These are phyloP conservation scores for Dactylellina parvicollis DNA, from an alignment of 2,329 filamentous ascomycete genomes.

Conservation along the genomic window DNA sequence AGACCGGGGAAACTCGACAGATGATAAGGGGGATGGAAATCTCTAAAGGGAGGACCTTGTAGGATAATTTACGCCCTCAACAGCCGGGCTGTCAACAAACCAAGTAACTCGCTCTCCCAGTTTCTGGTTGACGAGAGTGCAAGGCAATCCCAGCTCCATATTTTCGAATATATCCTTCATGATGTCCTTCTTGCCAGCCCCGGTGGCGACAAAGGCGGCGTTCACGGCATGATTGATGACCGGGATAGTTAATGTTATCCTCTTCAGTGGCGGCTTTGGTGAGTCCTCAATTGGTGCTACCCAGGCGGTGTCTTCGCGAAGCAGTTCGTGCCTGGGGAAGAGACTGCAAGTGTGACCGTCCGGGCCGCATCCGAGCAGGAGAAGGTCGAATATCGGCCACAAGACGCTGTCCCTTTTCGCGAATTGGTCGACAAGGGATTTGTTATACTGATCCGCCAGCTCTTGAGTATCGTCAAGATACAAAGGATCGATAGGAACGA, in stretches of 20 bases:
- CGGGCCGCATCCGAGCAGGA: conserved; percentile 91
- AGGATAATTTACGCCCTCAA: conserved; percentile 85
- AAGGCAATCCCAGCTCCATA: conserved; percentile 79
- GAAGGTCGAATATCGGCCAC: conserved; percentile 91
- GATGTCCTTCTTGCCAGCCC: conserved; percentile 86
- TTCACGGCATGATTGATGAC: conserved; percentile 87
- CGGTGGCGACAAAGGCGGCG: conserved; percentile 91
- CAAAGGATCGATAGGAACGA: conserved; percentile 66
- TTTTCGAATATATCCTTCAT: conserved; percentile 83
- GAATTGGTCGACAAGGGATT: conserved; percentile 83
- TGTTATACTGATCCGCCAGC: conserved; percentile 91
- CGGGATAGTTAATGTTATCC: conserved; percentile 91
- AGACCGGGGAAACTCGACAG: background rate
- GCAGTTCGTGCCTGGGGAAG: conserved; percentile 87
- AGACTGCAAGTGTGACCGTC: conserved; percentile 97
- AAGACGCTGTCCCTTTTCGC: conserved; percentile 93
- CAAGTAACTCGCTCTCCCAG: conserved; percentile 88
- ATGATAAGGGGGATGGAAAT: conserved; percentile 4
- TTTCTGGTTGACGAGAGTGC: conserved; percentile 84
- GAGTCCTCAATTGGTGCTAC: conserved; percentile 91
- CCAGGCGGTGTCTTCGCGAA: conserved; percentile 90
- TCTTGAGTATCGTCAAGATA: conserved; percentile 83
- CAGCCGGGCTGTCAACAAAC: conserved; percentile 89
- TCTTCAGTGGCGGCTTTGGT: conserved; percentile 88
- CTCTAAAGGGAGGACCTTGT: conserved; percentile 73